phyloP scores from a whole-genome alignment of 306 rosid species.

The Medicago lupulina region DNA sequence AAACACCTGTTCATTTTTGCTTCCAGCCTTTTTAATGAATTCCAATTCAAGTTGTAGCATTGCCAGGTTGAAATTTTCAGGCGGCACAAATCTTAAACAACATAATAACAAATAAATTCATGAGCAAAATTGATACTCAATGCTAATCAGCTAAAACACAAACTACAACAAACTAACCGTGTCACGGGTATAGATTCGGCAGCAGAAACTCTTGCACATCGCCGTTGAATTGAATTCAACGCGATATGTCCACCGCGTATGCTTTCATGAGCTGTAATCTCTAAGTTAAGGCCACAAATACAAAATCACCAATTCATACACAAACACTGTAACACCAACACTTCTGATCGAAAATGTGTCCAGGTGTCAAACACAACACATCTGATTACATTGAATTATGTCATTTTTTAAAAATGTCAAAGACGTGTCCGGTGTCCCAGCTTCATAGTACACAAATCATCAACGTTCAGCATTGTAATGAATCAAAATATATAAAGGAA shows the following conservation, averaged over 20 bases:
- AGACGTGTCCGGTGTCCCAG: no score
- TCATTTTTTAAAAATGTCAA: no score
- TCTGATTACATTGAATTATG: no score
- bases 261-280: slow-evolving; percentile 70
- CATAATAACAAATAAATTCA: slow-evolving; percentile 14
- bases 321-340: background rate
- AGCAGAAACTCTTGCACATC: slow-evolving; percentile 76
- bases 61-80: slow-evolving; percentile 78
- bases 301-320: background rate
- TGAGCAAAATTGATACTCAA: slow-evolving; percentile 4
- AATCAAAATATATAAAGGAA: background rate
- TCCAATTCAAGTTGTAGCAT: slow-evolving; percentile 85
- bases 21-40: slow-evolving; percentile 70
- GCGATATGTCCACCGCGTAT: slow-evolving; percentile 69
- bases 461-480: slow-evolving; percentile 25
- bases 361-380: no score
- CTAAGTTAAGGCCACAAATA: slow-evolving; percentile 63
- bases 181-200: slow-evolving; percentile 63
- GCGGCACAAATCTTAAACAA: slow-evolving; percentile 75
- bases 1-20: slow-evolving; percentile 80
- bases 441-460: background rate
- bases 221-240: slow-evolving; percentile 85
- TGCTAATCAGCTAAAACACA: slow-evolving; percentile 25
- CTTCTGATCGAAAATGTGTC: no score
- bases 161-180: slow-evolving; percentile 52